A percentile compares a stretch with the other conserved stretches of the same genome.
phyloP scores from a whole-genome alignment of 441 rosid genomes.

The Gossypium gossypioides region DNA sequence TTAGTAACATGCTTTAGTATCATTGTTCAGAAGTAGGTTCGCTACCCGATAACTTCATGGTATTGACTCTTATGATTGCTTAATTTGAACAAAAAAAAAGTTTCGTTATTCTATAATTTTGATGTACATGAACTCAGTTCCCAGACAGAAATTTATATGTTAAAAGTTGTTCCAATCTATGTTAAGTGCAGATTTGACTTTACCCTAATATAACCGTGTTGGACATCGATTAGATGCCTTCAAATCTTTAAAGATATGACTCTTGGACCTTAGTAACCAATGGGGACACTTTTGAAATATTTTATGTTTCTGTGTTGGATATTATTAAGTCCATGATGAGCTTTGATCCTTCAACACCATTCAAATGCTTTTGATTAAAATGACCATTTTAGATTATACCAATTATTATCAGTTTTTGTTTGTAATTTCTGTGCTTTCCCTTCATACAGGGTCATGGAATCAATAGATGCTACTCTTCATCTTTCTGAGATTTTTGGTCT shows the following conservation, averaged over 20 bases:
- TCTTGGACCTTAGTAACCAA: background rate
- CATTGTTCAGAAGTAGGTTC: no score
- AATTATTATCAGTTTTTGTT: background rate
- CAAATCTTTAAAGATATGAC: no score
- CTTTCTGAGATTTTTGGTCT: constrained; percentile 42
- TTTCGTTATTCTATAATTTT: no score
- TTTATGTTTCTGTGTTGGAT: background rate
- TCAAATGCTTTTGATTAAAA: background rate
- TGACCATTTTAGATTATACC: background rate
- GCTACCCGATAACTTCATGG: no score
- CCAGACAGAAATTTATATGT: no score
- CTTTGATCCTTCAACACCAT: background rate
- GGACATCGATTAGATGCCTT: no score
- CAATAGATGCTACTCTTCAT: constrained; percentile 45
- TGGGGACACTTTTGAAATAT: background rate
- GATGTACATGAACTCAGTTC: no score
- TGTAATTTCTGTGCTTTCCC: constrained; percentile 13
- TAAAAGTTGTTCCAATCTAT: no score
- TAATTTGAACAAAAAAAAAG: no score
- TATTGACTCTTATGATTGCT: no score
- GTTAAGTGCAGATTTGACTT: no score
- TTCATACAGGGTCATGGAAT: constrained; percentile 45
- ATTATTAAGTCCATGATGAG: background rate
- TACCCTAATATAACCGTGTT: no score
- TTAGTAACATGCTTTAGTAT: background rate